Evolutionary conservation across 768 basidiomycete genomes (phyloP).

Genomic region (Hemileccinum impolitum): DNA sequence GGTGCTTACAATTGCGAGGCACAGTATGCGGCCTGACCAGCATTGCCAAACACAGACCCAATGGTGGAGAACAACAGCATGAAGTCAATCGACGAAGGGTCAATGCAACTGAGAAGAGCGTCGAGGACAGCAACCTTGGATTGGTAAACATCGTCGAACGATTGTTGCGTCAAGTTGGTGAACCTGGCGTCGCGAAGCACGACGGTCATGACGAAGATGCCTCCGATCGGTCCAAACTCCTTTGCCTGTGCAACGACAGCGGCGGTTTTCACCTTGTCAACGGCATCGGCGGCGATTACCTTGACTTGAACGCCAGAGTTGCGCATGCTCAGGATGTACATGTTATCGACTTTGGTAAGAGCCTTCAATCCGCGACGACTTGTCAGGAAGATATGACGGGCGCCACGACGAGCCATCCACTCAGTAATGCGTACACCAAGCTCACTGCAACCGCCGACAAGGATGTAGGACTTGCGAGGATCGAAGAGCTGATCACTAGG

Average conservation of each 20-base stretch:
- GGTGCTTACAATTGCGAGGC: conserved; percentile 19
- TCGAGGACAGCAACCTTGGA: conserved; percentile 21
- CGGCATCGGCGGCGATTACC: conserved; percentile 27
- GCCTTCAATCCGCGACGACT: conserved; percentile 20
- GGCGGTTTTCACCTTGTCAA: conserved; percentile 20
- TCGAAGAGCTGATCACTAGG: conserved; percentile 29
- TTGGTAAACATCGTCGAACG: conserved; percentile 26
- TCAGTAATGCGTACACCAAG: conserved; percentile 28
- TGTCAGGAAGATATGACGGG: conserved; percentile 32
- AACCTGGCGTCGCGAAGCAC: conserved; percentile 34
- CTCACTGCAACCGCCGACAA: conserved; percentile 21
- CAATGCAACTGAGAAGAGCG: conserved; percentile 14
- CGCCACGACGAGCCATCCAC: conserved; percentile 34
- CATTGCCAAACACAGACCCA: conserved; percentile 32
- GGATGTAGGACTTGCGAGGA: conserved; percentile 24
- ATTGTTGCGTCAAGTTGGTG: conserved; percentile 32
- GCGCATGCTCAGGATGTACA: conserved; percentile 29
- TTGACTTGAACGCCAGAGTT: conserved; percentile 22
- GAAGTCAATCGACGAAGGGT: conserved; percentile 27
- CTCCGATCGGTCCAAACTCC: conserved; percentile 27
- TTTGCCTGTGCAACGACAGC: conserved; percentile 21
- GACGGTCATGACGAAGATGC: conserved; percentile 34
- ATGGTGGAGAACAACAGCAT: conserved; percentile 34
- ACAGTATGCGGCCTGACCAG: conserved; percentile 23
- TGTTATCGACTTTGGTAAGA: conserved; percentile 21